Base-by-base conservation (phyloP, 2,329 filamentous ascomycete species). In the Neofusicoccum umdonicola region DNA sequence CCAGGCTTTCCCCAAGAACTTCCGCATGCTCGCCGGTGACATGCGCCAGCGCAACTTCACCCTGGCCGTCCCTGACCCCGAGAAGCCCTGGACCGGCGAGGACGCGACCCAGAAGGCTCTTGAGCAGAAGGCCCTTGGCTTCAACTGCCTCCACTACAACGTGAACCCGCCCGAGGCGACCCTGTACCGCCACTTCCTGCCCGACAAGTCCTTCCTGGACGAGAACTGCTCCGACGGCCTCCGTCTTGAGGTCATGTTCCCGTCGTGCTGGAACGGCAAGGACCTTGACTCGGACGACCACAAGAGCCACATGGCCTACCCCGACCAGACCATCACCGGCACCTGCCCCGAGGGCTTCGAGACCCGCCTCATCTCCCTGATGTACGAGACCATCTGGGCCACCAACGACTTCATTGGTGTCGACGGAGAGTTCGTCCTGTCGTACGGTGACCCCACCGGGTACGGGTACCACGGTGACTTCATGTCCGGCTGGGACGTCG, bases 91-190 rank as follows among this genome's bases (percentile, higher is more conserved):
- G 93, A 73, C 78, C 4, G 78, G 75, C 1, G 80, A 87, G 4
- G 85, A 89, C 66, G 84, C 86, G 71, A 90, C 88, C 11, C 93
- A 96, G 80, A 76, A 78, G 15, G 85, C 88, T 61, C 85, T 97
- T 42, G 81, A 80, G 58, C 90, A 96, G 81, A 92, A 93, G 67
- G 92, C 93, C 9, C 71, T 97, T 34, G 94, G 95, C 3, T 97
- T 97, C 85, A 98, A 98, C 83, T 98, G 95, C 79, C 80, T 99
- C 66, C 89, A 98, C 85, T 97, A 97, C 74, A 72, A 71, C 37
- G 81, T 78, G 27, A 71, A 71, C 17, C 65, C 77, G 0, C 81
- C 90, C 2, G 93, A 97, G 76, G 84, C 85, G 1, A 90, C 93
- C 13, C 84, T 96, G 41, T 90, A 87, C 77, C 92, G 93, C 69